A percentile compares a stretch with the other conserved stretches of the same genome.
These are phyloP conservation scores for Durio zibethinus DNA, from an alignment of 345 rosid species.

Conservation along the genomic window DNA sequence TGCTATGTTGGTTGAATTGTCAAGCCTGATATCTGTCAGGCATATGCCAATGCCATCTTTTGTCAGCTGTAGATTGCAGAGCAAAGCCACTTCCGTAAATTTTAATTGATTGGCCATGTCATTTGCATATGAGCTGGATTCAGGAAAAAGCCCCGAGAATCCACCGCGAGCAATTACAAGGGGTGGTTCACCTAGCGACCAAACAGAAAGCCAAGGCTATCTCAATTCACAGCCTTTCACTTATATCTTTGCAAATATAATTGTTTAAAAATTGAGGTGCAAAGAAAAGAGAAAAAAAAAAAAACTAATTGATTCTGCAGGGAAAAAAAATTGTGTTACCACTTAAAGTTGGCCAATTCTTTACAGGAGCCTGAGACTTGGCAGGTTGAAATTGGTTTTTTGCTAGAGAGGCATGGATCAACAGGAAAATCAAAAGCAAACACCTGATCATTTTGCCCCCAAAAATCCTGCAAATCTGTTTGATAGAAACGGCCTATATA, in stretches of 20 bases:
- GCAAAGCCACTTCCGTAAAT: constrained; percentile 35
- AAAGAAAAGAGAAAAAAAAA: not conserved
- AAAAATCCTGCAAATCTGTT: constrained; percentile 25
- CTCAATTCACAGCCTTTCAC: not conserved
- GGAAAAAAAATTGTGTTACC: constrained; percentile 24
- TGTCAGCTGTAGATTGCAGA: constrained; percentile 69
- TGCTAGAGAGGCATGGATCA: constrained; percentile 36
- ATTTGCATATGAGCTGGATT: constrained; percentile 48
- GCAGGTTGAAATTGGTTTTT: constrained; percentile 4
- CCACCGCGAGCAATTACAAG: constrained; percentile 77
- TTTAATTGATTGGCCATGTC: constrained; percentile 34
- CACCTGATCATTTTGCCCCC: constrained; percentile 53
- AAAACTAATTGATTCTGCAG: not conserved
- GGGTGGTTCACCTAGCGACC: constrained; percentile 52
- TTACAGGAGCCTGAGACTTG: constrained; percentile 14
- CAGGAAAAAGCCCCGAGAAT: constrained; percentile 74
- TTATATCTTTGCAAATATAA: not conserved
- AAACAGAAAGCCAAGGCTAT: not conserved
- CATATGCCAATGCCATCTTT: constrained; percentile 68
- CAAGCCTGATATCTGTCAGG: constrained; percentile 49
- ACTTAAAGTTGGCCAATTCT: constrained; percentile 59
- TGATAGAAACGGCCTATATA: not conserved
- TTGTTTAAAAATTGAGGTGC: too few relatives aligned
- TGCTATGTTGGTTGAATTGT: constrained; percentile 52
- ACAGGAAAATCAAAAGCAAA: constrained; percentile 41